Percentiles rank a stretch among this genome's conserved stretches.
phyloP scores from a whole-genome alignment of 2,329 filamentous ascomycete genomes.

The Dactylellina cionopaga region DNA sequence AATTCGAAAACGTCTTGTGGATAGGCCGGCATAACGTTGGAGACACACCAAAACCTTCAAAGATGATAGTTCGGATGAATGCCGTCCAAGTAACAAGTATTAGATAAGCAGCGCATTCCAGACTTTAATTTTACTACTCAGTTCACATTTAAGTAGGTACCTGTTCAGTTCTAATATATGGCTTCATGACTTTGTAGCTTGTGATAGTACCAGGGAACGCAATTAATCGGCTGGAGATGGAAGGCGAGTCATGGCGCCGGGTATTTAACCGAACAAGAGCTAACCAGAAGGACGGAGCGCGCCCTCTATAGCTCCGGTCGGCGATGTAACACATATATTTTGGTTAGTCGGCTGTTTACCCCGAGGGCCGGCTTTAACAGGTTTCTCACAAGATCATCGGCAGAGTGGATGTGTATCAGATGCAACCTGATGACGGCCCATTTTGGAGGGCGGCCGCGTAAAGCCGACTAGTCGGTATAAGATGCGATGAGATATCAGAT shows the following conservation, averaged over 20 bases:
- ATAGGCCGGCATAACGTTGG: no score
- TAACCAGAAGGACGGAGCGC: slow-evolving; percentile 9
- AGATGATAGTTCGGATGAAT: no score
- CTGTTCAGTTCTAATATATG: no score
- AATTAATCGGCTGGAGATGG: background rate
- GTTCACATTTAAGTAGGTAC: no score
- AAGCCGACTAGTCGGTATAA: slow-evolving; percentile 39
- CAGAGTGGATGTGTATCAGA: slow-evolving; percentile 5
- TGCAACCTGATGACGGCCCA: slow-evolving; percentile 45
- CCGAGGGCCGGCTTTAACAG: slow-evolving; percentile 34
- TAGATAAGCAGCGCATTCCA: no score
- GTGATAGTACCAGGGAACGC: slow-evolving; percentile 8
- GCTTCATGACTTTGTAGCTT: background rate
- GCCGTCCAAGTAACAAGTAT: no score
- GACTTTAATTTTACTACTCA: no score
- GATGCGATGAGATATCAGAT: slow-evolving; percentile 32
- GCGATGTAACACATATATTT: slow-evolving; percentile 1
- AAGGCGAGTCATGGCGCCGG: slow-evolving; percentile 24
- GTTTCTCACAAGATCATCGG: slow-evolving; percentile 11
- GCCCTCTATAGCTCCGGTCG: slow-evolving; percentile 22
- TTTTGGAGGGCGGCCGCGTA: no score
- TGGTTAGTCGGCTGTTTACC: slow-evolving; percentile 10
- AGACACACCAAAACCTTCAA: no score
- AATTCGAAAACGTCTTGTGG: no score
- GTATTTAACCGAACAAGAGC: slow-evolving; percentile 1